Percentiles rank a stretch among this genome's conserved stretches.
phyloP scores from a whole-genome alignment of 2,329 filamentous ascomycete genomes.

The Fusarium coicis region DNA sequence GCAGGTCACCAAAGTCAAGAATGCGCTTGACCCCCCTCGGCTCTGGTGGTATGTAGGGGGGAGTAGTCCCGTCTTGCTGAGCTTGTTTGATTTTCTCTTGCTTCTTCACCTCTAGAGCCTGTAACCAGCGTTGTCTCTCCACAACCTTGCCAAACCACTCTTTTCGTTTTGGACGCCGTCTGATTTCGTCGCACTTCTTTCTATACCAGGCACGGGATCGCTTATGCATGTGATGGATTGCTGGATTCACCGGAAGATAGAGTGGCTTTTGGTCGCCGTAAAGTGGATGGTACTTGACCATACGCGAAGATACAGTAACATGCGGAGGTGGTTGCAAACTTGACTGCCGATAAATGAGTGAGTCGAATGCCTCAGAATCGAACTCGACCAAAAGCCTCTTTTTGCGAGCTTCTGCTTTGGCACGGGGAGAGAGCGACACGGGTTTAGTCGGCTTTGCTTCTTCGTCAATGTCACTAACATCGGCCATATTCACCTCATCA shows the following conservation, averaged over 20 bases:
- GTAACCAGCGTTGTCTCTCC: slow-evolving; percentile 51
- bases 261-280: slow-evolving; percentile 45
- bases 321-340: slow-evolving; percentile 39
- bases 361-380: slow-evolving; percentile 50
- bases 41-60: slow-evolving; percentile 42
- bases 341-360: slow-evolving; percentile 53
- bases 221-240: slow-evolving; percentile 58
- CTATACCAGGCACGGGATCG: slow-evolving; percentile 58
- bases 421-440: not conserved
- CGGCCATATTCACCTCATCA: slow-evolving; percentile 19
- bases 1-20: slow-evolving; percentile 53
- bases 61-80: slow-evolving; percentile 8
- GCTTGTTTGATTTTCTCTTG: slow-evolving; percentile 25
- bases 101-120: slow-evolving; percentile 31
- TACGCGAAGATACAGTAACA: slow-evolving; percentile 20
- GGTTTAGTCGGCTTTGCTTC: not conserved
- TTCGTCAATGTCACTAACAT: slow-evolving; percentile 16
- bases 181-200: slow-evolving; percentile 62
- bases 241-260: slow-evolving; percentile 62
- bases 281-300: slow-evolving; percentile 2
- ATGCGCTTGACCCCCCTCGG: slow-evolving; percentile 45
- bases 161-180: slow-evolving; percentile 60
- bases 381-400: slow-evolving; percentile 24
- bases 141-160: slow-evolving; percentile 60
- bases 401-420: slow-evolving; percentile 17